These are phyloP conservation scores for Colletotrichum falcatum DNA, from an alignment of 2,329 filamentous ascomycete species.

Conservation along the genomic window DNA sequence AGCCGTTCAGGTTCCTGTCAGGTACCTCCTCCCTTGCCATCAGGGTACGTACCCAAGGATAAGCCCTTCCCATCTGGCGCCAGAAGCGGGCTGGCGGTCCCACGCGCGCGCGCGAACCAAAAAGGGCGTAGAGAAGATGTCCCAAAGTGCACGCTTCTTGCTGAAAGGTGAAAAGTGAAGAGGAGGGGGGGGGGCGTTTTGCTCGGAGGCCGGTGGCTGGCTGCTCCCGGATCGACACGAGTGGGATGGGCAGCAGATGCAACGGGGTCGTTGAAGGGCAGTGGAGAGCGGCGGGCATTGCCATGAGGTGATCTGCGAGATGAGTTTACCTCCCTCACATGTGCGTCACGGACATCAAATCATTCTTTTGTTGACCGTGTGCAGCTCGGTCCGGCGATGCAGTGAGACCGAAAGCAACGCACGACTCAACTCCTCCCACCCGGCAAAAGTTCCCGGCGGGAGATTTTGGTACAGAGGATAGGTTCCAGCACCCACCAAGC, in stretches of 20 bases:
- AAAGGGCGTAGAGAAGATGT: neutral
- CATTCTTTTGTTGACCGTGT: neutral
- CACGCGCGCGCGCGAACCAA: neutral
- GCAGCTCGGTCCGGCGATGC: neutral
- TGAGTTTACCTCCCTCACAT: neutral
- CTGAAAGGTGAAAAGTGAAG: neutral
- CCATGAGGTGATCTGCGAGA: neutral
- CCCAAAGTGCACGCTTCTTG: slow-evolving; percentile 3
- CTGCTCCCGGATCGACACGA: slow-evolving; percentile 38
- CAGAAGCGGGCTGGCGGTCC: slow-evolving; percentile 13
- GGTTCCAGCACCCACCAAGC: neutral
- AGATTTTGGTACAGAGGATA: neutral
- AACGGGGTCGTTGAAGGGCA: slow-evolving; percentile 25
- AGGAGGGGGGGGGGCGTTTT: neutral
- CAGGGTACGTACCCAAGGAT: slow-evolving; percentile 1
- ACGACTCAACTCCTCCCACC: slow-evolving; percentile 7
- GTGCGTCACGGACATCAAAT: neutral
- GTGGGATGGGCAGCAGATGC: slow-evolving; percentile 24
- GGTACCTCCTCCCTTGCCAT: slow-evolving; percentile 20
- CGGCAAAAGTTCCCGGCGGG: slow-evolving; percentile 1
- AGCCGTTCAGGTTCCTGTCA: slow-evolving; percentile 1
- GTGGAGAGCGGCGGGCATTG: slow-evolving; percentile 14
- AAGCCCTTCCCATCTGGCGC: slow-evolving; percentile 20
- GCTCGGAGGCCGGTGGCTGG: slow-evolving; percentile 25
- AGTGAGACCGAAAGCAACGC: neutral